Evolutionary conservation across 1,139 yeast genomes (phyloP).

Genomic region (Spathaspora sp.): DNA sequence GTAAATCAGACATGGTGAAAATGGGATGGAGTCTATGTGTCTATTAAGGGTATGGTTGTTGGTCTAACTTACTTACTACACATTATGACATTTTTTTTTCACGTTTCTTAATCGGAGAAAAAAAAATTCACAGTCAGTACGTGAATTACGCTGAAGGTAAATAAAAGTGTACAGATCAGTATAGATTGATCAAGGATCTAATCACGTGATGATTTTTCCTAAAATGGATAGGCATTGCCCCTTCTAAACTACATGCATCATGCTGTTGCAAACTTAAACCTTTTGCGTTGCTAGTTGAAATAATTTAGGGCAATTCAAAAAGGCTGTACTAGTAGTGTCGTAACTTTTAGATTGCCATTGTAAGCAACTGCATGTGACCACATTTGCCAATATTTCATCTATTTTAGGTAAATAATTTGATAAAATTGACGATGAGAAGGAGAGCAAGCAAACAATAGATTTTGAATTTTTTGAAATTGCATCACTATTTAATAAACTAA

Average conservation of each 20-base stretch:
- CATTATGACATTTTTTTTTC: background rate
- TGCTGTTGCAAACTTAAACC: too few relatives aligned
- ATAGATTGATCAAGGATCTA: background rate
- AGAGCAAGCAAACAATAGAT: background rate
- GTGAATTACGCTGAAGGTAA: background rate
- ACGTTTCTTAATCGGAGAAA: background rate
- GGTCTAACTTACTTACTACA: background rate
- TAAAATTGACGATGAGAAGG: background rate
- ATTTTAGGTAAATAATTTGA: background rate
- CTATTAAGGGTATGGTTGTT: background rate
- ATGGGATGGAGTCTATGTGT: background rate
- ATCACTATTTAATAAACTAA: background rate
- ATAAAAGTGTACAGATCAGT: background rate
- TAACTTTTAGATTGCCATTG: background rate
- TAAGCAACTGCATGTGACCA: background rate
- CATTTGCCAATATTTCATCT: background rate
- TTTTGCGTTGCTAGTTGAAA: background rate
- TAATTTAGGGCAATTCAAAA: too few relatives aligned
- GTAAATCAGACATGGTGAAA: constrained; percentile 55
- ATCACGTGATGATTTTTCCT: background rate
- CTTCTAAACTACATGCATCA: too few relatives aligned
- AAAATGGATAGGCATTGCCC: background rate
- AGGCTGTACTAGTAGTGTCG: too few relatives aligned
- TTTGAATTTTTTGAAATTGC: background rate
- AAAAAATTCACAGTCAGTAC: background rate